These are phyloP conservation scores for Cytidiella melzeri DNA, from an alignment of 768 basidiomycete genomes.

Conservation along the genomic window DNA sequence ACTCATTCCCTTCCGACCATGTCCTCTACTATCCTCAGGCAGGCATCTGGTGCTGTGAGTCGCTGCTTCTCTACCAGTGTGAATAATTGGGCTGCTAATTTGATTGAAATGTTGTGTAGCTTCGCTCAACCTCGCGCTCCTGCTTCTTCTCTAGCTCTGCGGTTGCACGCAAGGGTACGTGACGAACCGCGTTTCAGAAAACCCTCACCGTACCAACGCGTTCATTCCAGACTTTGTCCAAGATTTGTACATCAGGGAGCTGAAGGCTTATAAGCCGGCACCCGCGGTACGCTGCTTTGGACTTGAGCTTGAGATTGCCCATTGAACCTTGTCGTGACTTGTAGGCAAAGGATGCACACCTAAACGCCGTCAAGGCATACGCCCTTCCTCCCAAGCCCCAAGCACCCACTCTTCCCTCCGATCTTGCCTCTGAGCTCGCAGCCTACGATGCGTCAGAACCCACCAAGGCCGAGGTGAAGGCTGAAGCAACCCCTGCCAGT, in stretches of 20 bases:
- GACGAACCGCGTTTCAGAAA: constrained; percentile 21
- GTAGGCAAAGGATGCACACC: constrained; percentile 87
- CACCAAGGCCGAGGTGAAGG: constrained; percentile 30
- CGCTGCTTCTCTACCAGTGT: constrained; percentile 4
- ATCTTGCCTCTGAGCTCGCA: constrained; percentile 83
- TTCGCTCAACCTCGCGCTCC: constrained; percentile 43
- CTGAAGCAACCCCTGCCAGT: constrained; percentile 30
- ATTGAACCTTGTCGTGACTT: constrained; percentile 3
- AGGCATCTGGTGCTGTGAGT: constrained; percentile 46
- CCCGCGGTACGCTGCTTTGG: constrained; percentile 48
- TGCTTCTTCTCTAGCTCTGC: constrained; percentile 58
- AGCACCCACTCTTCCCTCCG: constrained; percentile 67
- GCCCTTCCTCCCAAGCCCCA: constrained; percentile 67
- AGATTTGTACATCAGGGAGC: constrained; percentile 86
- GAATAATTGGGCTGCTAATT: not conserved
- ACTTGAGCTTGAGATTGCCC: not conserved
- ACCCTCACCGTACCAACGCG: constrained; percentile 6
- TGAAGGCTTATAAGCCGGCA: constrained; percentile 84
- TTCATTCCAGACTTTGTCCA: constrained; percentile 71
- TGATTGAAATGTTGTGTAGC: constrained; percentile 31
- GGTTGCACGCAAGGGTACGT: constrained; percentile 58
- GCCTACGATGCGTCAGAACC: constrained; percentile 85
- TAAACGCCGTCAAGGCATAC: constrained; percentile 82
- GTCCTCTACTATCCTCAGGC: constrained; percentile 57
- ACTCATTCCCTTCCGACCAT: constrained; percentile 46